Conservation (phyloP, 371 early-diverging fungal species). For the Caulochytrium protostelioides region DNA sequence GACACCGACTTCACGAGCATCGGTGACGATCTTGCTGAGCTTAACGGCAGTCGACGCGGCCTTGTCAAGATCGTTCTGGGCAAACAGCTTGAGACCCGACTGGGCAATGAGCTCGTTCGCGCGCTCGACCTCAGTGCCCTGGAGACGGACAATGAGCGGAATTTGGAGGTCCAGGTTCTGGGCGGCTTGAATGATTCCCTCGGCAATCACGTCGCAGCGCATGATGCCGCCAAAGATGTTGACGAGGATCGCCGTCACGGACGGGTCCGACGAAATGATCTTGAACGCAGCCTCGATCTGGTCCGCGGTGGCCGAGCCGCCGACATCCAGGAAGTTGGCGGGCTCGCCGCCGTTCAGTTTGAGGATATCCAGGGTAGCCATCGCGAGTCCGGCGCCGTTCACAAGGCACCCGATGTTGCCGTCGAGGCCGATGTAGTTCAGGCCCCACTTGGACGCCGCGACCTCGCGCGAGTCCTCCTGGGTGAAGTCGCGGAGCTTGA, state of each 20-base stretch:
- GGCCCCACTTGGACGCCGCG: slow-evolving; percentile 79
- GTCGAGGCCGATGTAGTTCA: slow-evolving; percentile 97
- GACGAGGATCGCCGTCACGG: slow-evolving; percentile 80
- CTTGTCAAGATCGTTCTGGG: slow-evolving; percentile 80
- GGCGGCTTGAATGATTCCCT: slow-evolving; percentile 91
- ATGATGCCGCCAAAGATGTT: slow-evolving; percentile 99
- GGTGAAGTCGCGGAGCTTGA: slow-evolving; percentile 63
- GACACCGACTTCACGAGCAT: slow-evolving; percentile 45
- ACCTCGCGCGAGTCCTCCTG: slow-evolving; percentile 97
- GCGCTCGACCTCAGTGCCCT: slow-evolving; percentile 68
- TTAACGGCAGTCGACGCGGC: slow-evolving; percentile 86
- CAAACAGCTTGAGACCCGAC: slow-evolving; percentile 74
- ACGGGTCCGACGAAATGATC: slow-evolving; percentile 86
- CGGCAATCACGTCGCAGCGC: slow-evolving; percentile 94
- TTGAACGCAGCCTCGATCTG: slow-evolving; percentile 96
- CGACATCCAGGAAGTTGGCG: slow-evolving; percentile 98
- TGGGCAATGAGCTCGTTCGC: slow-evolving; percentile 74
- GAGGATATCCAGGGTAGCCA: slow-evolving; percentile 98
- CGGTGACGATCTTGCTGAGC: slow-evolving; percentile 61
- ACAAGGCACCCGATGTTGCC: slow-evolving; percentile 71
- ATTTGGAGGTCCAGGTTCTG: slow-evolving; percentile 70
- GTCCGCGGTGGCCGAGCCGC: slow-evolving; percentile 85
- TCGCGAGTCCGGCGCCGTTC: slow-evolving; percentile 96
- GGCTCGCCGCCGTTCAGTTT: slow-evolving; percentile 95
- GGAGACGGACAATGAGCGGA: slow-evolving; percentile 87